Evolutionary conservation across 257 asterid genomes (phyloP).

Genomic region (Thymus quinquecostatus): DNA sequence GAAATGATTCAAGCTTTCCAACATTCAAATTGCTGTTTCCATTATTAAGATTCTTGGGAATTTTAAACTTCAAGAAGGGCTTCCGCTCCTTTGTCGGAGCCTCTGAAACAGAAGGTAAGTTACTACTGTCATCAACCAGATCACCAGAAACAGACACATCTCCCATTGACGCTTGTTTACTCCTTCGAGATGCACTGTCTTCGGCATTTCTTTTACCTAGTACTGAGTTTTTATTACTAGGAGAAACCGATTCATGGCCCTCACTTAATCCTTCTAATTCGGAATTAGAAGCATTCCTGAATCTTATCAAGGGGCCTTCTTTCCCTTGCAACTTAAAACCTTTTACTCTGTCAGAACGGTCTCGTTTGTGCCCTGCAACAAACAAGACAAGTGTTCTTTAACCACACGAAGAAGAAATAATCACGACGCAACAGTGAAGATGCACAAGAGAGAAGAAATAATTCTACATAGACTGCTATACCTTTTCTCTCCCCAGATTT

Average conservation of each 20-base stretch:
- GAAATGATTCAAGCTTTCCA: slow-evolving; percentile 40
- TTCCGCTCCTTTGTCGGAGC: slow-evolving; percentile 54
- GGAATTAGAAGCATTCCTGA: slow-evolving; percentile 38
- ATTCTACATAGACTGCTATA: slow-evolving; percentile 5
- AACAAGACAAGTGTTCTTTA: background rate
- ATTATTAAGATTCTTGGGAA: slow-evolving; percentile 65
- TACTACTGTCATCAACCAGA: slow-evolving; percentile 47
- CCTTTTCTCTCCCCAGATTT: slow-evolving; percentile 34
- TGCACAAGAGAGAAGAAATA: slow-evolving; percentile 1
- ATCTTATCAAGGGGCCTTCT: slow-evolving; percentile 43
- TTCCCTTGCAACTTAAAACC: slow-evolving; percentile 46
- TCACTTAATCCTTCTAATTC: slow-evolving; percentile 44
- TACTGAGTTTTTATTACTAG: slow-evolving; percentile 41
- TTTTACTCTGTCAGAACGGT: slow-evolving; percentile 44
- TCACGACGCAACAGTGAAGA: background rate
- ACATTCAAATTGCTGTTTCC: slow-evolving; percentile 41
- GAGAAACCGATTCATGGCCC: slow-evolving; percentile 52
- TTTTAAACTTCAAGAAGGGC: slow-evolving; percentile 71
- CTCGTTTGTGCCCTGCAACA: slow-evolving; percentile 42
- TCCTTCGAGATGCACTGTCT: slow-evolving; percentile 47
- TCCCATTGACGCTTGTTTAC: slow-evolving; percentile 40
- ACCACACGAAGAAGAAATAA: slow-evolving; percentile 3
- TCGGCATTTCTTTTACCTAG: slow-evolving; percentile 60
- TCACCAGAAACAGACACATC: slow-evolving; percentile 46
- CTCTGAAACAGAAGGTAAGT: slow-evolving; percentile 38